phyloP scores from a whole-genome alignment of 192 early-diverging fungal species.

The Thoreauomyces humboldtii region DNA sequence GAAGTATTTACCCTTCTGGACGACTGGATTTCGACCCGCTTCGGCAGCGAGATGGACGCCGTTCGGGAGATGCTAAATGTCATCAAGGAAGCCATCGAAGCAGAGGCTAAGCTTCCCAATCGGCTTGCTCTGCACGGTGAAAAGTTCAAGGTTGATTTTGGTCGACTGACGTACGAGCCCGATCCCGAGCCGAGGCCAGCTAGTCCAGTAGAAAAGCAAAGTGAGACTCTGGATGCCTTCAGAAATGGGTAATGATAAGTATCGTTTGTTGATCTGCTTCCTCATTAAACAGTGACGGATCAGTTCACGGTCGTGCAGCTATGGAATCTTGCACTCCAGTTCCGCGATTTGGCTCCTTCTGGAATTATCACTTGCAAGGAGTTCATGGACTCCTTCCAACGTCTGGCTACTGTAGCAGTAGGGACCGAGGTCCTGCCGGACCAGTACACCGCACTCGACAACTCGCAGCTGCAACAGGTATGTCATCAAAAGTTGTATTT shows the following conservation, averaged over 20 bases:
- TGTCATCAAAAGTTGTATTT: neutral
- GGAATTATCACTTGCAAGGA: slow-evolving; percentile 41
- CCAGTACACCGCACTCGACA: slow-evolving; percentile 39
- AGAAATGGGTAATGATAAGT: neutral
- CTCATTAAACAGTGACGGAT: slow-evolving; percentile 36
- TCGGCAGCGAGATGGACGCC: slow-evolving; percentile 57
- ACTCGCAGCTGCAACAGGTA: slow-evolving; percentile 48
- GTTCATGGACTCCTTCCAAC: slow-evolving; percentile 44
- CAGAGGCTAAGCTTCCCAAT: slow-evolving; percentile 52
- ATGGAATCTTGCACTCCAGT: slow-evolving; percentile 37
- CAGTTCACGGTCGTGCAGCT: slow-evolving; percentile 56
- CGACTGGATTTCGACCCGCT: slow-evolving; percentile 52
- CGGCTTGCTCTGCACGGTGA: slow-evolving; percentile 51
- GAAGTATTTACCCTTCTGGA: slow-evolving; percentile 55
- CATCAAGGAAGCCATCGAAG: slow-evolving; percentile 62
- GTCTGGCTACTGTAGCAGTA: slow-evolving; percentile 26
- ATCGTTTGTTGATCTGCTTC: neutral
- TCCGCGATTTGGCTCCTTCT: slow-evolving; percentile 34
- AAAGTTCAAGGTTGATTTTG: slow-evolving; percentile 54
- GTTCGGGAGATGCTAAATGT: slow-evolving; percentile 48
- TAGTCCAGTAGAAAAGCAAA: slow-evolving; percentile 50
- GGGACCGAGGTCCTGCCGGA: slow-evolving; percentile 51
- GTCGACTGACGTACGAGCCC: slow-evolving; percentile 46
- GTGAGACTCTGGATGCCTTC: slow-evolving; percentile 18
- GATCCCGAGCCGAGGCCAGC: slow-evolving; percentile 55